phyloP scores from a whole-genome alignment of 257 asterid species.

The Jaltomata sinuosa region DNA sequence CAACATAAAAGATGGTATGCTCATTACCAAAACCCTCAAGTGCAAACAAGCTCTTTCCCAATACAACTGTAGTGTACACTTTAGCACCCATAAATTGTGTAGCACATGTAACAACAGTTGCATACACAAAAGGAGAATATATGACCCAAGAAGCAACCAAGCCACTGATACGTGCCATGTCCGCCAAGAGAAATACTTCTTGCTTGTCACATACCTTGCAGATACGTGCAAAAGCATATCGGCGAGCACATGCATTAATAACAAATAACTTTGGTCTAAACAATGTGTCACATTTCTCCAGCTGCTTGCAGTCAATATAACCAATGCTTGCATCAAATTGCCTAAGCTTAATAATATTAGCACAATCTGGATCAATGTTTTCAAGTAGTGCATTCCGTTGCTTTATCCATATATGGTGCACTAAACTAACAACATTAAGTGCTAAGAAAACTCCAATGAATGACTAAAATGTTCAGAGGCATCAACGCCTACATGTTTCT shows the following conservation, averaged over 20 bases:
- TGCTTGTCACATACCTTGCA: slow-evolving; percentile 88
- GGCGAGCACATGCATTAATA: no score
- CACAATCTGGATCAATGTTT: slow-evolving; percentile 10
- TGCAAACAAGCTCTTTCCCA: background rate
- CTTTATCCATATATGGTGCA: slow-evolving; percentile 36
- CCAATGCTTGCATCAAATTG: no score
- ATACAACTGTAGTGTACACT: background rate
- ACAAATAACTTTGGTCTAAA: no score
- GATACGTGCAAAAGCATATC: slow-evolving; percentile 17
- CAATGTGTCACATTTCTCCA: background rate
- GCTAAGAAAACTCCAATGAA: background rate
- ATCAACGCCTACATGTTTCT: background rate
- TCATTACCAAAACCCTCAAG: no score
- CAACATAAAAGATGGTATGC: no score
- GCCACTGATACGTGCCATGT: slow-evolving; percentile 82
- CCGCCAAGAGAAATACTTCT: slow-evolving; percentile 67
- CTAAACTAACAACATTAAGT: background rate
- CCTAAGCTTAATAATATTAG: no score
- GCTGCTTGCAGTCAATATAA: no score
- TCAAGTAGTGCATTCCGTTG: slow-evolving; percentile 64
- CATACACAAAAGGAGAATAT: slow-evolving; percentile 84
- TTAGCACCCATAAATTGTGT: background rate
- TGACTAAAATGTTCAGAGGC: background rate
- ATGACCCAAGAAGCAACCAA: slow-evolving; percentile 37
- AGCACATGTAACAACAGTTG: slow-evolving; percentile 57